Evolutionary conservation across 495 filamentous ascomycete genomes (phyloP), one percentile per base, ranked within the genome.

Genomic region (Lasiosphaeria miniovina): DNA sequence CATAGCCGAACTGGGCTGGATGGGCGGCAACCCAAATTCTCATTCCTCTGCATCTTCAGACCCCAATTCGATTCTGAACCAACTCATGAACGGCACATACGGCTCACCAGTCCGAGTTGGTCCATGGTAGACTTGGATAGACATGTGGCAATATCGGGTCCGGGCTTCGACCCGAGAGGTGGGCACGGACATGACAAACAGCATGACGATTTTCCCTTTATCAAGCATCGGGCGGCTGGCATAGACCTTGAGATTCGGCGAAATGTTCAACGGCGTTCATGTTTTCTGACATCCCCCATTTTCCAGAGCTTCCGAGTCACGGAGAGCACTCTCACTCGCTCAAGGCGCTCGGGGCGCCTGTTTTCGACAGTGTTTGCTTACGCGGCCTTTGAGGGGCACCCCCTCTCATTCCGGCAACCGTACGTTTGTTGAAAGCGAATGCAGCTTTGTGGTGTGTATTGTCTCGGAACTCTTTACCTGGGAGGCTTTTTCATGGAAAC

Each of bases 21-120:
- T 90, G 78, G 87, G 84, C 33, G 77, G 78, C 40, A 72, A 75
- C 58, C 40, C 46, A 10, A 66, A 59, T 35, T 55, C 59, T 31
- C 64, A 75, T 15, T 73, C 78, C n/a, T 70, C 75, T n/a, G 70
- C 76, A 55, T 66, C 77, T 11, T 72, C 71, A 46, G 76, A 90
- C 51, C 69, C 82, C 46, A 80, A 79, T 58, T 90, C 87, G 10
- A 88, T 94, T 36, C 82, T 90, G 10, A 87, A 92, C 55, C 89
- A 96, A 69, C 77, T 96, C 12, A 76, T 93, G 50, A 88, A 84
- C 59, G 90, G 90, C 15, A 89, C 86, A 6, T 94, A 90, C 68
- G 88, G 88, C 24, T 78, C 88, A 46, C 84, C 90, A 34, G 88
- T 92, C 51, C 84, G 82, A 49, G 88, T 91, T 62, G 88, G 88